phyloP scores from a whole-genome alignment of 2,329 filamentous ascomycete genomes.

The Cladorrhinum sp. region DNA sequence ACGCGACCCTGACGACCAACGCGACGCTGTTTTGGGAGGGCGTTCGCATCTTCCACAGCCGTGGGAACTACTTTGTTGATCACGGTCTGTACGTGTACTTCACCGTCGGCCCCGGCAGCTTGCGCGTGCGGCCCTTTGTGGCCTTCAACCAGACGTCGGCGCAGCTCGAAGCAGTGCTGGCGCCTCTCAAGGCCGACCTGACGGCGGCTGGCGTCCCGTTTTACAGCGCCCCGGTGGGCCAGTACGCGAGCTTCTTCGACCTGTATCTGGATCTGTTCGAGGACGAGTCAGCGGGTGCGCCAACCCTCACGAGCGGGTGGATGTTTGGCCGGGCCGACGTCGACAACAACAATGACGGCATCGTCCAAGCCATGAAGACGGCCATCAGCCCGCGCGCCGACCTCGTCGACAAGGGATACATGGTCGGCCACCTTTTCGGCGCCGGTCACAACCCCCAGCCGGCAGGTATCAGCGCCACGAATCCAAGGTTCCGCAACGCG shows the following conservation, averaged over 20 bases:
- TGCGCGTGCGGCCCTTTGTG: neutral
- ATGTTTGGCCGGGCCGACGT: neutral
- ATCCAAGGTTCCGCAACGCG: neutral
- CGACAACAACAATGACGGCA: neutral
- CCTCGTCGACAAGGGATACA: neutral
- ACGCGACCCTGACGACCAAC: neutral
- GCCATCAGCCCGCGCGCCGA: neutral
- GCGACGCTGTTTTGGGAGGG: neutral
- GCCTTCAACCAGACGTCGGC: neutral
- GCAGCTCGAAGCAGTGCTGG: neutral
- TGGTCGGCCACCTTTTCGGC: neutral
- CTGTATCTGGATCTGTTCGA: neutral
- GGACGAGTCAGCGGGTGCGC: neutral
- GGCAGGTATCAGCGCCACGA: neutral
- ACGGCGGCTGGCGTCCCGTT: neutral
- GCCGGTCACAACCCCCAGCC: neutral
- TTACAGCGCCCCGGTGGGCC: neutral
- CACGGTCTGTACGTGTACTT: neutral
- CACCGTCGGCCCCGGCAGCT: neutral
- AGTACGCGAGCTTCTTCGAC: neutral
- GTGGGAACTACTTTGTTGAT: neutral
- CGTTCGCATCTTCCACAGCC: neutral
- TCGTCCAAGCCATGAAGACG: neutral
- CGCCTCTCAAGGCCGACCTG: neutral
- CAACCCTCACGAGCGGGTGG: neutral